phyloP scores from a whole-genome alignment of 2,329 filamentous ascomycete species.

The Colletotrichum sp. region DNA sequence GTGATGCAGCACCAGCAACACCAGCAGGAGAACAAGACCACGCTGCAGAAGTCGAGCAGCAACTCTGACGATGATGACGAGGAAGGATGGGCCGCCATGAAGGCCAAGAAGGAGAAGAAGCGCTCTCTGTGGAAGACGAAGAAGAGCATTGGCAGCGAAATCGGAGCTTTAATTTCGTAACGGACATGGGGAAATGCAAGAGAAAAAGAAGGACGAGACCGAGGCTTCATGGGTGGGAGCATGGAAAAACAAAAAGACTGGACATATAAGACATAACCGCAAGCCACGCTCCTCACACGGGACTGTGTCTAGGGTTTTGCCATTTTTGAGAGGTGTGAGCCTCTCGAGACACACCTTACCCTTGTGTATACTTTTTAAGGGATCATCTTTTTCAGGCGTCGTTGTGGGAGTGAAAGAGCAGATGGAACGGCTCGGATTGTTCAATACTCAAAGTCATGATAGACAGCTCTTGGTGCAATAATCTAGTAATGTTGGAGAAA shows the following conservation, averaged over 20 bases:
- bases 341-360: neutral
- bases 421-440: slow-evolving; percentile 8
- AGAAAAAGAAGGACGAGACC: neutral
- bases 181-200: neutral
- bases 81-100: slow-evolving; percentile 74
- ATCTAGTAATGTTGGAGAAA: slow-evolving; percentile 21
- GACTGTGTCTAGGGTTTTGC: neutral
- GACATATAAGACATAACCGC: slow-evolving; percentile 1
- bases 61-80: slow-evolving; percentile 68
- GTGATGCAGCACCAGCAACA: slow-evolving; percentile 32
- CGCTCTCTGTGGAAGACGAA: slow-evolving; percentile 69
- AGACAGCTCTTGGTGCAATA: slow-evolving; percentile 18
- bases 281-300: neutral
- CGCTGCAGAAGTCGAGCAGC: slow-evolving; percentile 43
- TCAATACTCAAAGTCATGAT: slow-evolving; percentile 8
- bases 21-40: slow-evolving; percentile 32
- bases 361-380: slow-evolving; percentile 16
- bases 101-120: slow-evolving; percentile 72
- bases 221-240: neutral
- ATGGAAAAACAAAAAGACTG: slow-evolving; percentile 12
- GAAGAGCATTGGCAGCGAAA: slow-evolving; percentile 55
- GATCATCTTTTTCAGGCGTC: slow-evolving; percentile 9
- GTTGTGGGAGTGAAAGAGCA: neutral
- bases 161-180: slow-evolving; percentile 51
- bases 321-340: neutral